Percentiles rank a stretch among this genome's conserved stretches.
These are phyloP conservation scores for Bacidia rubella DNA, from an alignment of 495 filamentous ascomycete genomes.

Conservation along the genomic window DNA sequence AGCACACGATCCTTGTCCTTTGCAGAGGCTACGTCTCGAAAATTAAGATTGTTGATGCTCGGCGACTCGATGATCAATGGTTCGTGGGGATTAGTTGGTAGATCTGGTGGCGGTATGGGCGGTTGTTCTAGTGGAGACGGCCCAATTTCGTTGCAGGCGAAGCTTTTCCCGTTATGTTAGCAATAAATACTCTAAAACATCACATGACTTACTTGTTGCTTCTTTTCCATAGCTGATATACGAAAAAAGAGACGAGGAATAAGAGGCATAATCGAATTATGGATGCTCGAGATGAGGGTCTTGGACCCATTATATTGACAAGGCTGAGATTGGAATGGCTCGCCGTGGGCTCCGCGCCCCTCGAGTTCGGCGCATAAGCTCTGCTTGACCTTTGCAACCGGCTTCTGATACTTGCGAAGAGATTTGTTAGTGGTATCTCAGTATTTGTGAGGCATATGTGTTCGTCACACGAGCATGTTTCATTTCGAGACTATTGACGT, in stretches of 20 bases:
- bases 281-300: background rate
- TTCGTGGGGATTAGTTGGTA: constrained; percentile 11
- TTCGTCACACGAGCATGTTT: too few relatives aligned
- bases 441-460: too few relatives aligned
- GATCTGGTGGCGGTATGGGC: background rate
- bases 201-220: background rate
- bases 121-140: background rate
- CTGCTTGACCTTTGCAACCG: background rate
- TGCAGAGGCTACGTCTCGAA: constrained; percentile 2
- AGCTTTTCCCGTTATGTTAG: background rate
- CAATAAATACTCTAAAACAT: too few relatives aligned
- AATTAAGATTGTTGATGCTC: constrained; percentile 11
- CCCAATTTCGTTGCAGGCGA: background rate
- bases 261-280: background rate
- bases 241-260: background rate
- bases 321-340: background rate
- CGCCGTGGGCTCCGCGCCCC: background rate
- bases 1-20: constrained; percentile 26
- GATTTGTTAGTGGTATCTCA: too few relatives aligned
- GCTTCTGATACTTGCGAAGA: too few relatives aligned
- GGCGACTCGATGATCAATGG: constrained; percentile 7
- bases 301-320: background rate
- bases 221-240: background rate
- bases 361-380: background rate
- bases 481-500: too few relatives aligned